These are phyloP conservation scores for Aspergillus flavus DNA, from an alignment of 2,329 filamentous ascomycete species.

Conservation along the genomic window DNA sequence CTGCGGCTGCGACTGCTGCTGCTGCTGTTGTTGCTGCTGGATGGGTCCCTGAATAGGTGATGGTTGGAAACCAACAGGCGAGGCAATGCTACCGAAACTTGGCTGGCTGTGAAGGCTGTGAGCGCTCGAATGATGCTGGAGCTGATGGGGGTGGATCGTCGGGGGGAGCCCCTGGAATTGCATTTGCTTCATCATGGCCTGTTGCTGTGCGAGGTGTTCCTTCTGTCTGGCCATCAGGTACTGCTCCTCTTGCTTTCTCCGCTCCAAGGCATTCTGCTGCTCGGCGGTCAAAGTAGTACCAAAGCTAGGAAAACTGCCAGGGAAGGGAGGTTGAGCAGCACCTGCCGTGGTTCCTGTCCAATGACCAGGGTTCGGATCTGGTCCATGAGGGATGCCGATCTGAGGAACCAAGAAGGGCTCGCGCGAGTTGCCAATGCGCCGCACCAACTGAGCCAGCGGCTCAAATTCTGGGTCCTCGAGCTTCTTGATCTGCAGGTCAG, in stretches of 20 bases:
- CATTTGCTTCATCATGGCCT: conserved; percentile 74
- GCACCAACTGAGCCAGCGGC: conserved; percentile 88
- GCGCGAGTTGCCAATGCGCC: conserved; percentile 93
- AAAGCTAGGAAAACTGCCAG: conserved; percentile 92
- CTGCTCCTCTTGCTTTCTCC: conserved; percentile 96
- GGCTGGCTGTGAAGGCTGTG: conserved; percentile 97
- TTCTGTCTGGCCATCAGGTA: conserved; percentile 95
- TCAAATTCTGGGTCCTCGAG: conserved; percentile 93
- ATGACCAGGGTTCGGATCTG: conserved; percentile 57
- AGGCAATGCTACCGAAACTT: conserved; percentile 91
- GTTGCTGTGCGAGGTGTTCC: conserved; percentile 86
- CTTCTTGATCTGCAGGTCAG: conserved; percentile 92
- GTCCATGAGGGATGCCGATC: conserved; percentile 90
- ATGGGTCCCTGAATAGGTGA: conserved; percentile 62
- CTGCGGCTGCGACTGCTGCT: conserved; percentile 44
- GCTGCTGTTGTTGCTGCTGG: conserved; percentile 54
- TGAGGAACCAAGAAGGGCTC: conserved; percentile 98
- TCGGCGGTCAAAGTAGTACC: conserved; percentile 95
- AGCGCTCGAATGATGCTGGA: conserved; percentile 93
- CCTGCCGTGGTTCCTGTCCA: conserved; percentile 57
- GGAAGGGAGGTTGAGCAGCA: conserved; percentile 81
- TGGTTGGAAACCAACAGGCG: conserved; percentile 72
- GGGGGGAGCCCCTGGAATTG: conserved; percentile 61
- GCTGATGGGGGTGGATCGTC: conserved; percentile 58
- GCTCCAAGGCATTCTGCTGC: conserved; percentile 95